Evolutionary conservation across 805 yeast species (phyloP), one percentile per base, ranked within the genome.

Genomic region (Candida ficus): DNA sequence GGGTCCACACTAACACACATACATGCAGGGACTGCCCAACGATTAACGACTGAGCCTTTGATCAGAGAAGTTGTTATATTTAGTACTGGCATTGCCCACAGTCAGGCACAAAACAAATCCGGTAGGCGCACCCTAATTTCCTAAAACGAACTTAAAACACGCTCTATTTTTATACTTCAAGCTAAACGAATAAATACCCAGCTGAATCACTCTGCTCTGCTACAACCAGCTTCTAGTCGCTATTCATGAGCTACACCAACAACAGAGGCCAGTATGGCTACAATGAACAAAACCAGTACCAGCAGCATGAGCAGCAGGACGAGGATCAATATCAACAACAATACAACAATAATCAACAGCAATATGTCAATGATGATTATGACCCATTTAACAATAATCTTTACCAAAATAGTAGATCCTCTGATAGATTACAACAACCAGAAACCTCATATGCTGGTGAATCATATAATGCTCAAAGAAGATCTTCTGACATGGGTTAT

Each of bases 361-460:
- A 18, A 19, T 16, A 35, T 21, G 10, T n/a, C 35, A 39, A 7
- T 42, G 49, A 20, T 43, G n/a, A 41, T 38, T 38, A 35, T 31
- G 43, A 44, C 35, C 50, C 46, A 5, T 38, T 41, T 20, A 31
- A 22, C 28, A 41, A 37, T 44, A 7, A n/a, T 14, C n/a, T 14
- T 22, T 31, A 44, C 27, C 29, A 35, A 11, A 22, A 46, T 16
- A 37, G 29, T 16, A 29, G 46, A 16, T 54, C 55, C 16, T 33
- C 44, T n/a, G 54, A 52, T 19, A 42, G 50, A 39, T 37, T 50
- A 3, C 49, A 49, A 31, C 33, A 33, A 13, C 28, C 45, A 5
- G 39, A 49, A 29, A 50, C 52, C 3, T 39, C 50, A 2, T 44
- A 43, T 21, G 35, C 38, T 4, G 39, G 53, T 16, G 45, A 44